Base-by-base conservation (phyloP, 225 moss, liverwort and hornwort species). In the Asterella californica region DNA sequence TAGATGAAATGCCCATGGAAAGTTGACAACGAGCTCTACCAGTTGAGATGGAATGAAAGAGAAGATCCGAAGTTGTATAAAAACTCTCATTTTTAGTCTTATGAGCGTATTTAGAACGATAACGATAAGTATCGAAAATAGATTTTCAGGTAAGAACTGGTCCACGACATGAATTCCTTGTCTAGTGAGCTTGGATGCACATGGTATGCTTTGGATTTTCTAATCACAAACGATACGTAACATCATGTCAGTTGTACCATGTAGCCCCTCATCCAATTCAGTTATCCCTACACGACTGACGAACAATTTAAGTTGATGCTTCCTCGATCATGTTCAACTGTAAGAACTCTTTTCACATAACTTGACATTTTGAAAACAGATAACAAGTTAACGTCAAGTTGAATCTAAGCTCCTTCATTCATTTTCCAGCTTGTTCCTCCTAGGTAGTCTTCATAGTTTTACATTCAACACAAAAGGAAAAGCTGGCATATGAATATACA, bases 121-220 rank as follows among this genome's bases (percentile, higher is more conserved):
- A n/a, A n/a, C n/a, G n/a, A n/a, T n/a, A n/a, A n/a, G n/a, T n/a
- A n/a, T n/a, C n/a, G n/a, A n/a, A n/a, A n/a, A n/a, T n/a, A n/a
- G n/a, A n/a, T n/a, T n/a, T n/a, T n/a, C n/a, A n/a, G n/a, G n/a
- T n/a, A n/a, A n/a, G n/a, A n/a, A n/a, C n/a, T n/a, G n/a, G n/a
- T n/a, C n/a, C n/a, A n/a, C n/a, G n/a, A n/a, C 81, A 96, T 87
- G 75, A 94, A 96, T 6, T 59, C 81, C 62, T 90, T 75, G 70
- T 92, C 90, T 59, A 85, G 86, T 71, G 89, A 90, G 82, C 90
- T 94, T 10, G 96, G 92, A 79, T 90, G 87, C 82, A 94, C 92
- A 84, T 94, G 94, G 80, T 87, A 96, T 49, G 87, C 92, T 88
- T 87, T 93, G 75, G 96, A 91, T 27, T 85, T 90, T 86, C 94